Evolutionary conservation across 2,329 filamentous ascomycete species (phyloP).

Genomic region (Trichophyton mentagrophytes): DNA sequence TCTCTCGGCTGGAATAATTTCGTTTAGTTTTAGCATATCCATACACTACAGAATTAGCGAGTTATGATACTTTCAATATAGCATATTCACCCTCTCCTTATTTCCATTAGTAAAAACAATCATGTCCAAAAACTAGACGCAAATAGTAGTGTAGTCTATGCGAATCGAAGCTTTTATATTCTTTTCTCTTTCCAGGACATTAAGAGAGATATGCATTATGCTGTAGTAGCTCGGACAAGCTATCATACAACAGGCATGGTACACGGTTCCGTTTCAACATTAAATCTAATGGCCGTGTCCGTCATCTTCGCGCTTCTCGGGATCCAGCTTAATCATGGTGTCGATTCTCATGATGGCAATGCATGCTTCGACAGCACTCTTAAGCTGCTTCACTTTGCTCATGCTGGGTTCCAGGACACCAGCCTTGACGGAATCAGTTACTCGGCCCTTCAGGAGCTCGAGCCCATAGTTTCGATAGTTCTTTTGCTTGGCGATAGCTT

Average conservation of each 20-base stretch:
- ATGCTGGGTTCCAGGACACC: conserved; percentile 94
- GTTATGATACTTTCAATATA: not conserved
- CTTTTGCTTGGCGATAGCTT: conserved; percentile 83
- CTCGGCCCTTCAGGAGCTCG: conserved; percentile 76
- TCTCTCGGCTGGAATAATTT: not conserved
- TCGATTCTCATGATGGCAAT: conserved; percentile 99
- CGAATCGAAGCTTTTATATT: conserved; percentile 2
- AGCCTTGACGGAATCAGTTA: conserved; percentile 85
- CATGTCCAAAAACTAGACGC: not conserved
- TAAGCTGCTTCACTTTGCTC: conserved; percentile 96
- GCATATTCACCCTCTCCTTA: not conserved
- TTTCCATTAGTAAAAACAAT: not conserved
- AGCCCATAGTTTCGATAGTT: conserved; percentile 98
- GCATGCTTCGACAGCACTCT: conserved; percentile 96
- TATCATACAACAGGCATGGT: not conserved
- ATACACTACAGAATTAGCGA: conserved; percentile 2
- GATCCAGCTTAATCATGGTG: conserved; percentile 95
- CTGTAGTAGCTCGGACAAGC: not conserved
- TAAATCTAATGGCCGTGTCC: conserved; percentile 63
- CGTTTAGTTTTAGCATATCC: not conserved
- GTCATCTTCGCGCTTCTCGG: conserved; percentile 69
- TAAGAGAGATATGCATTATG: not conserved
- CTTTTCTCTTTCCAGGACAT: conserved; percentile 1
- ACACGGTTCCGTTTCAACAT: not conserved
- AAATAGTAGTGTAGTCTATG: not conserved